Evolutionary conservation across 2,329 filamentous ascomycete genomes (phyloP).

Genomic region (Hypoxylon sp.): DNA sequence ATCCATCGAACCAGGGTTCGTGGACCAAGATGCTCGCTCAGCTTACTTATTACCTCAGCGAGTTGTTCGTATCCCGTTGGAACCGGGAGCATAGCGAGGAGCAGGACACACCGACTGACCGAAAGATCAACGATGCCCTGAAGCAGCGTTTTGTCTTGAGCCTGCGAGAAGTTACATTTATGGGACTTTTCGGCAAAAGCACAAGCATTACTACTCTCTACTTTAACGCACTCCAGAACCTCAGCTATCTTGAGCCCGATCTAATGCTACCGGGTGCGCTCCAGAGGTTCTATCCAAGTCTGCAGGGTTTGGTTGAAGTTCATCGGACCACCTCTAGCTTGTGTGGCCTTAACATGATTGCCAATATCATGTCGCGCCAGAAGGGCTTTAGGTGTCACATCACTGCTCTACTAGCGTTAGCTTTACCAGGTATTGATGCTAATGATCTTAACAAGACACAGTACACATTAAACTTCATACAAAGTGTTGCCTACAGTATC

Average conservation of each 20-base stretch:
- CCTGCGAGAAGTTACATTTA: constrained; percentile 91
- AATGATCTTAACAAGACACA: constrained; percentile 98
- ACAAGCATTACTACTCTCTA: constrained; percentile 91
- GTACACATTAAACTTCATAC: constrained; percentile 93
- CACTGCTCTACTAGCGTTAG: constrained; percentile 90
- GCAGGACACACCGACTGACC: constrained; percentile 82
- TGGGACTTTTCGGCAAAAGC: constrained; percentile 98
- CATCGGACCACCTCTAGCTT: constrained; percentile 95
- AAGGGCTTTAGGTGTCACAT: constrained; percentile 98
- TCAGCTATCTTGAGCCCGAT: constrained; percentile 90
- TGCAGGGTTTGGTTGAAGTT: constrained; percentile 96
- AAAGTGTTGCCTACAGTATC: constrained; percentile 95
- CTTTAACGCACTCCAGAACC: constrained; percentile 84
- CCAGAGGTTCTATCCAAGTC: constrained; percentile 94
- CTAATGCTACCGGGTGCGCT: constrained; percentile 91
- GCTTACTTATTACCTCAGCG: constrained; percentile 88
- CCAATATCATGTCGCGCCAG: constrained; percentile 87
- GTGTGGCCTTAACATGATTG: constrained; percentile 89
- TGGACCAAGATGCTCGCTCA: constrained; percentile 94
- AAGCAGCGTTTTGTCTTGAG: constrained; percentile 90
- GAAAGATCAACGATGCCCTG: constrained; percentile 80
- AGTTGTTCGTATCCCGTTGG: constrained; percentile 98
- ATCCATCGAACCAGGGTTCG: constrained; percentile 91
- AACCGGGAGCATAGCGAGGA: constrained; percentile 94
- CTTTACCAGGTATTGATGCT: constrained; percentile 93